Conservation (phyloP, 805 yeast species). For the Kodamaea leandrae region DNA sequence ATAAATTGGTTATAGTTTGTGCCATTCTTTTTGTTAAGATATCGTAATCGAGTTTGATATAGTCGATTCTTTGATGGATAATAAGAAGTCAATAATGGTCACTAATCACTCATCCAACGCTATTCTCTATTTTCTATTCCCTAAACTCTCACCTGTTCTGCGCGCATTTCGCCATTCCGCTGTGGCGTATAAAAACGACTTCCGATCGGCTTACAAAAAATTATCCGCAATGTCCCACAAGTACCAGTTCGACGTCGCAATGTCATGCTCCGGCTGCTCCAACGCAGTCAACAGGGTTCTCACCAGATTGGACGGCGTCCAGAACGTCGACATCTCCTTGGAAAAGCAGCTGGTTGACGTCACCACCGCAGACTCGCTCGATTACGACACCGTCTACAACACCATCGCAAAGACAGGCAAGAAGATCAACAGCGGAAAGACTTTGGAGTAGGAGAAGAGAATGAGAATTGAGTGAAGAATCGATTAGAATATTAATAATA, state of each 20-base stretch:
- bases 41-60: no score
- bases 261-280: conserved; percentile 89
- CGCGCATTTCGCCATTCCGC: no score
- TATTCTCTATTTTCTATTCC: no score
- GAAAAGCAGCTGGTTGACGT: conserved; percentile 83
- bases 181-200: background rate
- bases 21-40: no score
- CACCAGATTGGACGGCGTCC: conserved; percentile 68
- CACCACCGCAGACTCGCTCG: conserved; percentile 48
- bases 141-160: no score
- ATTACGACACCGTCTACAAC: conserved; percentile 74
- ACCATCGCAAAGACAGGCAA: conserved; percentile 91
- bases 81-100: no score
- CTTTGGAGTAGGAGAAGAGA: conserved; percentile 28
- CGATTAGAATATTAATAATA: no score
- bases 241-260: conserved; percentile 77
- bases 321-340: conserved; percentile 68
- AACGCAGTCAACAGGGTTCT: conserved; percentile 80
- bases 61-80: no score
- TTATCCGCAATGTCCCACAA: conserved; percentile 48
- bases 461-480: no score
- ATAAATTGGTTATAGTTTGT: no score
- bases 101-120: no score
- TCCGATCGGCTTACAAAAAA: no score
- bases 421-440: conserved; percentile 65